Evolutionary conservation across 768 basidiomycete genomes (phyloP).

Genomic region (Kondoa subrosea): DNA sequence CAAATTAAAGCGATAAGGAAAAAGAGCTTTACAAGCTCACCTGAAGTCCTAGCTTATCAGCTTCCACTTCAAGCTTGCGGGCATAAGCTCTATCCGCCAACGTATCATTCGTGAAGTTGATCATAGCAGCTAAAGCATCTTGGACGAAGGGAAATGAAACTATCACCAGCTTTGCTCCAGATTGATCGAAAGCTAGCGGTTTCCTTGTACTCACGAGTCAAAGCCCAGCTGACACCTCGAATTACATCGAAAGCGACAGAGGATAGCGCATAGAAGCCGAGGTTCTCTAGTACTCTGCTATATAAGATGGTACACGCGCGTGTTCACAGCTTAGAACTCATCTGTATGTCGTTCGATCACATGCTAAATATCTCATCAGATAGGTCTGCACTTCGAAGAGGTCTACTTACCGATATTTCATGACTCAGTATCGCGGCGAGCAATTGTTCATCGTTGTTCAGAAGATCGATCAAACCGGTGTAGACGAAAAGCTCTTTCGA

Average conservation of each 20-base stretch:
- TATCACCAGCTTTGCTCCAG: constrained; percentile 32
- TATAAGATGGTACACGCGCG: too few species aligned
- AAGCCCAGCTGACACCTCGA: constrained; percentile 31
- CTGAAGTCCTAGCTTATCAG: constrained; percentile 36
- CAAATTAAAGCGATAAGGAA: not conserved
- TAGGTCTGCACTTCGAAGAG: not conserved
- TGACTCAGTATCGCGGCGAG: constrained; percentile 37
- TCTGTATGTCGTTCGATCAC: constrained; percentile 26
- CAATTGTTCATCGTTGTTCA: constrained; percentile 35
- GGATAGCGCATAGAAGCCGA: constrained; percentile 36
- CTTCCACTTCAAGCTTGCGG: constrained; percentile 37
- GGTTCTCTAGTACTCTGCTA: constrained; percentile 38
- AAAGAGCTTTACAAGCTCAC: constrained; percentile 16
- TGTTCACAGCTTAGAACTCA: too few species aligned
- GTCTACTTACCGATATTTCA: constrained; percentile 32
- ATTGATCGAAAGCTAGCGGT: not conserved
- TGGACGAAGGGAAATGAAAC: constrained; percentile 38
- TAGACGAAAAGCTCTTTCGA: constrained; percentile 38
- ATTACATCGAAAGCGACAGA: constrained; percentile 38
- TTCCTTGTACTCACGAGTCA: not conserved
- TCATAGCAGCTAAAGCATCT: constrained; percentile 33
- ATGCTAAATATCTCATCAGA: not conserved
- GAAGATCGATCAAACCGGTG: constrained; percentile 34
- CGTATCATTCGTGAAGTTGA: constrained; percentile 35
- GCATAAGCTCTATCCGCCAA: constrained; percentile 36